Conservation (phyloP, 345 rosid genomes). For the Camelina hispida region DNA sequence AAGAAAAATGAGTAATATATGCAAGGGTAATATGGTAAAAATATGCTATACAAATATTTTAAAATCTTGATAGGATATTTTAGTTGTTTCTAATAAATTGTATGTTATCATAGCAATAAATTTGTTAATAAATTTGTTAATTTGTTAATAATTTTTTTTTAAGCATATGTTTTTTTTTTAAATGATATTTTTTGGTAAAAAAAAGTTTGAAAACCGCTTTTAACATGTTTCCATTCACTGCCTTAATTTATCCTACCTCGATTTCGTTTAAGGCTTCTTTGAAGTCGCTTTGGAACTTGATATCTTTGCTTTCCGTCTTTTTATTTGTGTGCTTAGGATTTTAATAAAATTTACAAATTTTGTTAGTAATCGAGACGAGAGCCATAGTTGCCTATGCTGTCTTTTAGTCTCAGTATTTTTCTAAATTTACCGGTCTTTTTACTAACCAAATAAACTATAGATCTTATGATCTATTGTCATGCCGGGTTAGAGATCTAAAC, state of each 20-base stretch:
- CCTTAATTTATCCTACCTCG: not conserved
- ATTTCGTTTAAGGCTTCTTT: not conserved
- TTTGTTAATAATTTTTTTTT: too few relatives aligned
- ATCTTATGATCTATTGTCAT: not conserved
- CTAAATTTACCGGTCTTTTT: not conserved
- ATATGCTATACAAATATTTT: too few relatives aligned
- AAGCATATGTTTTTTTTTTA: too few relatives aligned
- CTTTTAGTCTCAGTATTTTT: not conserved
- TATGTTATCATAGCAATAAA: too few relatives aligned
- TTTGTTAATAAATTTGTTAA: too few relatives aligned
- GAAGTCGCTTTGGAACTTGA: conserved; percentile 31
- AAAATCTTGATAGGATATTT: too few relatives aligned
- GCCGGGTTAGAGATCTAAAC: not conserved
- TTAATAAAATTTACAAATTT: not conserved
- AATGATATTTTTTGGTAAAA: too few relatives aligned
- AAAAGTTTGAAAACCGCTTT: too few relatives aligned
- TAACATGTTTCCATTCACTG: too few relatives aligned
- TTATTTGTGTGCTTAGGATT: conserved; percentile 1
- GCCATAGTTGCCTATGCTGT: conserved; percentile 3
- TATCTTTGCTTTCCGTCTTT: conserved; percentile 30
- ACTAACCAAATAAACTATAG: not conserved
- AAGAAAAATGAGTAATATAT: too few relatives aligned
- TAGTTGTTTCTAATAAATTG: too few relatives aligned
- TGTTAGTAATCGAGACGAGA: not conserved
- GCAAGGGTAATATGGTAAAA: too few relatives aligned